A percentile compares a stretch with the other conserved stretches of the same genome.
Evolutionary conservation across 1,284 basidiomycete species (phyloP).

Genomic region (Puccinia polysora): DNA sequence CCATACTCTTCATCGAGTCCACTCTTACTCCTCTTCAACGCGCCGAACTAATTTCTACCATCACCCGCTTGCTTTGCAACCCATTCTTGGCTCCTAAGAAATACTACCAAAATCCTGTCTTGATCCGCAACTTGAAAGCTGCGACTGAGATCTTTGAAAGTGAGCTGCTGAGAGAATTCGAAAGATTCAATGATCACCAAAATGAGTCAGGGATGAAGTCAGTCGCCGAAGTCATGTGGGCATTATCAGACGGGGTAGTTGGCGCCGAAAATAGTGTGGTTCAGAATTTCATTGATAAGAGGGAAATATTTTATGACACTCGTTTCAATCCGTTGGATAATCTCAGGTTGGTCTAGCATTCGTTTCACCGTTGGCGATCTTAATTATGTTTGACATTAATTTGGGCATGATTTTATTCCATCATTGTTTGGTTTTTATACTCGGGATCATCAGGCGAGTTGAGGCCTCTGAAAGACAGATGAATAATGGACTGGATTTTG

Average conservation of each 20-base stretch:
- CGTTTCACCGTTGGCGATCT: neutral
- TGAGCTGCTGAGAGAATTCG: slow-evolving; percentile 73
- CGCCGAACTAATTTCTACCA: slow-evolving; percentile 62
- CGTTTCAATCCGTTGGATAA: slow-evolving; percentile 77
- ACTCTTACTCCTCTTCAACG: slow-evolving; percentile 60
- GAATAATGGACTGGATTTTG: slow-evolving; percentile 68
- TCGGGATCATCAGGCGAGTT: slow-evolving; percentile 44
- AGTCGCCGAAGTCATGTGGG: slow-evolving; percentile 76
- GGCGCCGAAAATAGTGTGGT: slow-evolving; percentile 52
- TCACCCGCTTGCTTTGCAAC: slow-evolving; percentile 57
- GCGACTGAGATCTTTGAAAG: slow-evolving; percentile 84
- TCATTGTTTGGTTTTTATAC: too few species aligned
- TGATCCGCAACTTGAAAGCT: slow-evolving; percentile 65
- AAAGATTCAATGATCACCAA: slow-evolving; percentile 66
- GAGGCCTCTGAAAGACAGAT: slow-evolving; percentile 47
- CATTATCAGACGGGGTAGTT: slow-evolving; percentile 56
- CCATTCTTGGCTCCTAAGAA: slow-evolving; percentile 55
- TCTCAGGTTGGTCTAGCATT: slow-evolving; percentile 63
- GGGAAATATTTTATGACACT: slow-evolving; percentile 85
- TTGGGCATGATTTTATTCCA: slow-evolving; percentile 45
- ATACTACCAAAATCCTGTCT: slow-evolving; percentile 63
- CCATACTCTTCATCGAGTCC: slow-evolving; percentile 61
- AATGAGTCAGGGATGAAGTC: slow-evolving; percentile 71
- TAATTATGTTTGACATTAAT: slow-evolving; percentile 48
- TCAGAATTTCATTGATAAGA: slow-evolving; percentile 80